Evolutionary conservation across 2,329 filamentous ascomycete species (phyloP), one percentile per base, ranked within the genome.

Genomic region (Coniochaeta ligniaria): DNA sequence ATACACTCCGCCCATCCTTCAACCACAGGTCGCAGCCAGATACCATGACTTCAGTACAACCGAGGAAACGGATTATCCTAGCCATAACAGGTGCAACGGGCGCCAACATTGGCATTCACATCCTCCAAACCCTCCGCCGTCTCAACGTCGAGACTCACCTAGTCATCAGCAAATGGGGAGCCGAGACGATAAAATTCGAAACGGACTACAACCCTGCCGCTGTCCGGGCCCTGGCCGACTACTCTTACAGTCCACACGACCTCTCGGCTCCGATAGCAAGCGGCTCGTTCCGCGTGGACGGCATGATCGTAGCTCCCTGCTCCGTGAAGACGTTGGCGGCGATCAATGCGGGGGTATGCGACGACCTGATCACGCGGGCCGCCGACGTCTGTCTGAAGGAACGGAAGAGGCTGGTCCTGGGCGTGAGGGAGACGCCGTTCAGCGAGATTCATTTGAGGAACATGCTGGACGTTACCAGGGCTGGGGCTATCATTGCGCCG

Each of bases 61-160:
- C n/a, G n/a, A n/a, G n/a, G n/a, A n/a, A n/a, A n/a, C n/a, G 36
- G 14, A 79, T 81, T 57, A 72, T 82, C 1, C 72, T 82, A 7
- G 80, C 73, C 22, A 76, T 83, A 50, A 82, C 80, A 1, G 80
- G 79, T 3, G 79, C 80, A 0, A 82, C 80, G 0, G 79, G 80
- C 3, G 71, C 78, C 1, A 66, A 73, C 2, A 69, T 76, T 7
- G 79, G 72, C 1, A 77, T 81, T 60, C 74, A 73, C 17, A 64
- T 74, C 0, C 74, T 81, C 4, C 67, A 71, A 8, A 68, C 71
- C 3, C 73, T 82, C 0, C 74, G 75, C 1, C 63, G 65, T 0
- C 71, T 80, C 12, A 69, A 75, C n/a, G 66, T 80, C 17, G 79
- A 82, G 67, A 80, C 78, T 0, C 76, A 80, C 61, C 71, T 79